Conservation (phyloP, 1,284 basidiomycete species). For the Leucoagaricus sp. region DNA sequence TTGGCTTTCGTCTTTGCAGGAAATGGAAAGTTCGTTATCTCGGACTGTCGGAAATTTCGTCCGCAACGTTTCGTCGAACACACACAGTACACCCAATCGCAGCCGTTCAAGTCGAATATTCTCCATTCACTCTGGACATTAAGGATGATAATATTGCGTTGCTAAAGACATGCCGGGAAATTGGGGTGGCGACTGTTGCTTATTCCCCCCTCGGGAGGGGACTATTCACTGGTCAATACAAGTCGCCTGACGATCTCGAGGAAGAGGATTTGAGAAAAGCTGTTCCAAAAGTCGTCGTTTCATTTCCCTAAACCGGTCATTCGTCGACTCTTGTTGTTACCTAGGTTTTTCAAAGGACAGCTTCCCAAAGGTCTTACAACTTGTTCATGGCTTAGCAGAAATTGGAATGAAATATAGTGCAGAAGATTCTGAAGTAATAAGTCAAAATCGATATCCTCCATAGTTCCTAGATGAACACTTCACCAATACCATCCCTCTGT, state of each 20-base stretch:
- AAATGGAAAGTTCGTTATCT: slow-evolving; percentile 46
- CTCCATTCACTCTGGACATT: slow-evolving; percentile 59
- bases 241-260: slow-evolving; percentile 51
- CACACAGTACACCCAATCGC: slow-evolving; percentile 60
- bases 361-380: too few relatives aligned
- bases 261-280: slow-evolving; percentile 46
- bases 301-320: too few relatives aligned
- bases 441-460: slow-evolving; percentile 21
- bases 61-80: slow-evolving; percentile 61
- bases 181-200: slow-evolving; percentile 55
- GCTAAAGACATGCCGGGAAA: slow-evolving; percentile 50
- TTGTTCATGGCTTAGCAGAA: too few relatives aligned
- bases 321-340: too few relatives aligned
- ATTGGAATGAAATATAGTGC: too few relatives aligned
- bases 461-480: slow-evolving; percentile 16
- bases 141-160: slow-evolving; percentile 49
- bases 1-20: not conserved
- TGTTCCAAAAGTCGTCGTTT: slow-evolving; percentile 33
- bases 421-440: too few relatives aligned
- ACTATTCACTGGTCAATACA: slow-evolving; percentile 57
- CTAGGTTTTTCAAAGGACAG: too few relatives aligned
- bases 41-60: slow-evolving; percentile 63
- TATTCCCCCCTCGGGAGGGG: slow-evolving; percentile 68
- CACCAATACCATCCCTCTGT: slow-evolving; percentile 21
- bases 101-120: slow-evolving; percentile 66